Evolutionary conservation across 306 rosid genomes (phyloP), one percentile per base, ranked within the genome.

Genomic region (Sesbania bispinosa): DNA sequence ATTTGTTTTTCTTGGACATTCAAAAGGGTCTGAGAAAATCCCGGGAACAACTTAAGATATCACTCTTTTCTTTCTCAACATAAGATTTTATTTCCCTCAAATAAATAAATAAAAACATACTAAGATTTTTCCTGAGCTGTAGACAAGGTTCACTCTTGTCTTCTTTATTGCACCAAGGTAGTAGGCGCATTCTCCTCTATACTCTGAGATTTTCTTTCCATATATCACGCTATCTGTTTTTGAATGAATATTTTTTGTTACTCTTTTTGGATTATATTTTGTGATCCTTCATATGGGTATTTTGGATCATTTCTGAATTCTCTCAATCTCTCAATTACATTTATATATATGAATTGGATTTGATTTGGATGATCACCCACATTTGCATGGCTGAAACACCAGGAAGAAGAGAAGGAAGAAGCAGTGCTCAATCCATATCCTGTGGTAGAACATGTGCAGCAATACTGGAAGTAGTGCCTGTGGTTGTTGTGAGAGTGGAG

Each of bases 11-110:
- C 71, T 73, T 9, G 13, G 77, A 75, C 82, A 80, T 66, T 77
- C 73, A 53, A 47, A 46, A 67, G 50, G 67, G 65, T 80, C 23
- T 63, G 77, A 84, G 85, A 87, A 84, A 82, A 80, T 80, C 78
- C 69, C 69, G 81, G 66, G n/a, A 63, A 80, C 51, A 38, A 35
- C 33, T 30, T 51, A 74, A 78, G 82, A 64, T 69, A 61, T 55
- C 73, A 69, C 63, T 13, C 66, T 16, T n/a, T n/a, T n/a, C n/a
- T n/a, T n/a, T n/a, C n/a, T n/a, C n/a, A n/a, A n/a, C n/a, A n/a
- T n/a, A n/a, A n/a, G n/a, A n/a, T n/a, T n/a, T n/a, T n/a, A n/a
- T n/a, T n/a, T n/a, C n/a, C n/a, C n/a, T n/a, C n/a, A n/a, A n/a
- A n/a, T n/a, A n/a, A n/a, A n/a, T n/a, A n/a, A n/a, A n/a, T n/a